These are phyloP conservation scores for Saccharomyces hybrid DNA, from an alignment of 1,139 yeast species.

Conservation along the genomic window DNA sequence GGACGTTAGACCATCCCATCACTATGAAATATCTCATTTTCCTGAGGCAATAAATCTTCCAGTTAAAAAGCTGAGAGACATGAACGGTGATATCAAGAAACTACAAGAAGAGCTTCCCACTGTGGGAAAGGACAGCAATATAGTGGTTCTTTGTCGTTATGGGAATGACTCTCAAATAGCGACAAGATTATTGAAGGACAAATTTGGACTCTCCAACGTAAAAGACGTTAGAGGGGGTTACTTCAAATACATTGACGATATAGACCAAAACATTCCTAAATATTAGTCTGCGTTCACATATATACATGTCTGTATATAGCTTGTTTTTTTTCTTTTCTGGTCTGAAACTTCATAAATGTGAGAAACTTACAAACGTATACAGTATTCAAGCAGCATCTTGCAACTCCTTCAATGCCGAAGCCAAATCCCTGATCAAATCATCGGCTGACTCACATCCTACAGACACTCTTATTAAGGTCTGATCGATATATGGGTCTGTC, in stretches of 20 bases:
- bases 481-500: constrained; percentile 52
- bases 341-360: neutral
- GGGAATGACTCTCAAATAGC: constrained; percentile 92
- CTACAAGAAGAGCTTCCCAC: constrained; percentile 20
- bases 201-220: constrained; percentile 43
- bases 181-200: constrained; percentile 45
- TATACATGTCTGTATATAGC: constrained; percentile 1
- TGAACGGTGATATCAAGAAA: constrained; percentile 26
- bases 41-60: constrained; percentile 60
- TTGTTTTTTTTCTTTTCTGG: neutral
- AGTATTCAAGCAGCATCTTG: constrained; percentile 9
- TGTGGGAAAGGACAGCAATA: constrained; percentile 19
- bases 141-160: constrained; percentile 55
- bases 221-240: constrained; percentile 76
- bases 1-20: constrained; percentile 80
- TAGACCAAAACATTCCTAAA: constrained; percentile 59
- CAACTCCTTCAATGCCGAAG: constrained; percentile 34
- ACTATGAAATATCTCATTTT: constrained; percentile 58
- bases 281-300: constrained; percentile 38
- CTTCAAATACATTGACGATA: constrained; percentile 54
- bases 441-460: constrained; percentile 70
- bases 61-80: constrained; percentile 42
- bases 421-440: constrained; percentile 64
- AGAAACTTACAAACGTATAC: neutral
- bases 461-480: constrained; percentile 60